A percentile compares a stretch with the other conserved stretches of the same genome.
phyloP scores from a whole-genome alignment of 371 early-diverging fungal genomes.

The Capniomyces stellatus region DNA sequence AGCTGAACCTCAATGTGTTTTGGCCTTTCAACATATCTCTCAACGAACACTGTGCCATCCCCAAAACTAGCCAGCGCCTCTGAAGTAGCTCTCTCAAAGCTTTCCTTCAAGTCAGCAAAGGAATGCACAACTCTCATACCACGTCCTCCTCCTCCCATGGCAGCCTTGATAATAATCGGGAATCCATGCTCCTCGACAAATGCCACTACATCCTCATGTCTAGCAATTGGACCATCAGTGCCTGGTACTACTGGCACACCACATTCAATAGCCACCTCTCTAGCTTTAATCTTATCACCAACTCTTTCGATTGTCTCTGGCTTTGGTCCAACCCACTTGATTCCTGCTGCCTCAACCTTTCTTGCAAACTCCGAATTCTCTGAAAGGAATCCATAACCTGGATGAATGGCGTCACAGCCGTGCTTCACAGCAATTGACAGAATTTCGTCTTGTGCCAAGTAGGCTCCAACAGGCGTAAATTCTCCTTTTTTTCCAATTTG shows the following conservation, averaged over 20 bases:
- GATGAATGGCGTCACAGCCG: constrained; percentile 66
- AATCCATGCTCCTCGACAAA: constrained; percentile 68
- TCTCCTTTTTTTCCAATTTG: constrained; percentile 65
- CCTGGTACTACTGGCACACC: constrained; percentile 76
- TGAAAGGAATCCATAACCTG: constrained; percentile 80
- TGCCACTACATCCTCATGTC: constrained; percentile 37
- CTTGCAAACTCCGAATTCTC: constrained; percentile 81
- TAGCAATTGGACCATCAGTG: constrained; percentile 65
- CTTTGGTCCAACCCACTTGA: constrained; percentile 79
- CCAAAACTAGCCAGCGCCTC: constrained; percentile 90
- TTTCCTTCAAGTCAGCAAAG: constrained; percentile 36
- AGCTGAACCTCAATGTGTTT: constrained; percentile 96
- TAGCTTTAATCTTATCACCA: constrained; percentile 91
- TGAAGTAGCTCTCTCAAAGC: constrained; percentile 62
- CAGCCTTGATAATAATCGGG: constrained; percentile 93
- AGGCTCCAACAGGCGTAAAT: constrained; percentile 78
- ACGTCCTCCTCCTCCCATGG: constrained; percentile 95
- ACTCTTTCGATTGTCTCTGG: constrained; percentile 69
- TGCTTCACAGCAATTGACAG: constrained; percentile 63
- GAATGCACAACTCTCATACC: constrained; percentile 88
- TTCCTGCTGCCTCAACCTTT: constrained; percentile 74
- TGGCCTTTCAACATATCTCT: constrained; percentile 79
- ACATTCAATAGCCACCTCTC: constrained; percentile 57
- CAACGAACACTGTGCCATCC: constrained; percentile 86
- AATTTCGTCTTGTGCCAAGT: constrained; percentile 83